Percentiles rank a stretch among this genome's conserved stretches.
Conservation (phyloP, 148 eudicot species). For the Arbutus unedo region DNA sequence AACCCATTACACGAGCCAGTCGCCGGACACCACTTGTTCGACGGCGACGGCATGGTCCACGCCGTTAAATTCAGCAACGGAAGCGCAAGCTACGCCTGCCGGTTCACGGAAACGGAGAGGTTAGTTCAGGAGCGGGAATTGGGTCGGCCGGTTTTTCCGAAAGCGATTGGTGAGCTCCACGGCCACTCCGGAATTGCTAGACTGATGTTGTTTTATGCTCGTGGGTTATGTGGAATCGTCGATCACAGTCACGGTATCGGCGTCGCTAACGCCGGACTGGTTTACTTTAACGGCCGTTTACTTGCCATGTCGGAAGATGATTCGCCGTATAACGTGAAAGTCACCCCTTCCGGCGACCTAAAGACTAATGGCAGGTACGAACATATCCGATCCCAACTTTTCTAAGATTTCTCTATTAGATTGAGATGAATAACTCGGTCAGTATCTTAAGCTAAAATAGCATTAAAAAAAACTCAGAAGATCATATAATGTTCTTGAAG, state of each 20-base stretch:
- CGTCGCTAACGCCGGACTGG: slow-evolving; percentile 75
- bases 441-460: neutral
- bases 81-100: slow-evolving; percentile 46
- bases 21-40: slow-evolving; percentile 73
- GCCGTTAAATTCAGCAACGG: slow-evolving; percentile 46
- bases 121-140: slow-evolving; percentile 47
- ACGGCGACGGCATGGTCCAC: slow-evolving; percentile 80
- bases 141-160: slow-evolving; percentile 64
- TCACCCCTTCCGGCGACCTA: slow-evolving; percentile 57
- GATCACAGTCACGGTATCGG: slow-evolving; percentile 54
- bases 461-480: neutral
- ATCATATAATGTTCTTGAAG: too few relatives aligned
- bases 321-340: slow-evolving; percentile 58
- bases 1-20: slow-evolving; percentile 59
- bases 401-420: neutral
- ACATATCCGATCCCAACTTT: neutral
- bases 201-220: slow-evolving; percentile 47
- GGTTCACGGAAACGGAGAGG: slow-evolving; percentile 68
- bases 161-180: slow-evolving; percentile 72
- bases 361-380: slow-evolving; percentile 41
- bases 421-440: too few relatives aligned
- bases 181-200: slow-evolving; percentile 69
- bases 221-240: slow-evolving; percentile 47
- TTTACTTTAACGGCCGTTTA: slow-evolving; percentile 50
- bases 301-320: slow-evolving; percentile 91